Evolutionary conservation across 345 rosid genomes (phyloP), one percentile per base, ranked within the genome.

Genomic region (Eucalyptus regnans): DNA sequence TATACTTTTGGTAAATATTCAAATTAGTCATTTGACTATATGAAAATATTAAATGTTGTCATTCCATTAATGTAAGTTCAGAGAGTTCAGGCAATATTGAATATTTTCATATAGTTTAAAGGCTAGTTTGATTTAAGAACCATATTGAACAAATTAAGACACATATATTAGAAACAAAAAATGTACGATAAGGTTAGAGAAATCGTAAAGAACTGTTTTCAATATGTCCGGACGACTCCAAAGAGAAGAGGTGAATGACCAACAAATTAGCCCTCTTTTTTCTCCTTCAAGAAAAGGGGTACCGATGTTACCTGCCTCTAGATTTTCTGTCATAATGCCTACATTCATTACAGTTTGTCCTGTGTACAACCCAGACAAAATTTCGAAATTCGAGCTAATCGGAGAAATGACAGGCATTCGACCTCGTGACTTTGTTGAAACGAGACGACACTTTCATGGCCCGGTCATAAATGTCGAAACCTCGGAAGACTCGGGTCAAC

Each of bases 21-120:
- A 56, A 23, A 56, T 56, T 9, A 56, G 0, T 23, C 1, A 9
- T 56, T 25, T 23, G 62, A 23, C 6, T 23, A 56, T 23, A 23
- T 56, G 1, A 56, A 23, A 56, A 56, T 56, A 25, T 9, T 12
- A 9, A 56, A 56, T 56, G 3, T 9, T 56, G 23, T 23, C 29
- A 22, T 23, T 23, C 1, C 0, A 23, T 23, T 23, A 56, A 10
- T 56, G 0, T 23, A 56, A 56, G 6, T 9, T 56, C 0, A 2
- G 0, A 3, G 58, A 52, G 1, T 52, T 52, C 2, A 3, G 0
- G 29, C 6, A 56, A 56, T 1, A 9, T 56, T 23, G 3, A 23
- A 56, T 56, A 56, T 23, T 56, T 56, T 23, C 12, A 23, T 56
- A 56, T 56, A 23, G 1, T 56, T 9, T 23, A 56, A 22, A 23